phyloP scores from a whole-genome alignment of 1,284 basidiomycete genomes.

The Cutaneotrichosporon cutaneum region DNA sequence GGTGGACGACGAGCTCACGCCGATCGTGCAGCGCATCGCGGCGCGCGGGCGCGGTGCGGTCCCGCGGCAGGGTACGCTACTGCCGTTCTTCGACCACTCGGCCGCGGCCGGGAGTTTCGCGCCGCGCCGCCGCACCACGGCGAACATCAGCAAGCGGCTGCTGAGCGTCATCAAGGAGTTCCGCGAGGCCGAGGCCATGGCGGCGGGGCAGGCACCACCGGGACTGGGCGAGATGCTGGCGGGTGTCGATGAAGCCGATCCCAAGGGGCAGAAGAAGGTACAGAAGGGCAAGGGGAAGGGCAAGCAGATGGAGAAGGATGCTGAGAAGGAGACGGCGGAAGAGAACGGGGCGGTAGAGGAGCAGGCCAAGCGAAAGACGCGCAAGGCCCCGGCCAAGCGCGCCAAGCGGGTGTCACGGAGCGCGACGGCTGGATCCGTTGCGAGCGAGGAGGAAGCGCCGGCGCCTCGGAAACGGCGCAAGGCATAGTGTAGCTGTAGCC shows the following conservation, averaged over 20 bases:
- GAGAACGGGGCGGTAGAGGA: not conserved
- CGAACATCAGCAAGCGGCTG: slow-evolving; percentile 78
- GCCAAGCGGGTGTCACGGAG: not conserved
- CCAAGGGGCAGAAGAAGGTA: not conserved
- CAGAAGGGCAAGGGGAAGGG: not conserved
- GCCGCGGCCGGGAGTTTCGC: slow-evolving; percentile 62
- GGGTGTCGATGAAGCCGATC: slow-evolving; percentile 33
- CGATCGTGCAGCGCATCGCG: slow-evolving; percentile 88
- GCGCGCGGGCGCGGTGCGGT: slow-evolving; percentile 66
- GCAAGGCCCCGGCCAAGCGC: not conserved
- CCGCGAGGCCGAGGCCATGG: slow-evolving; percentile 58
- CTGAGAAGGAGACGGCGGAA: not conserved
- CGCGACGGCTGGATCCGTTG: not conserved
- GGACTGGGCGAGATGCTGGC: slow-evolving; percentile 49
- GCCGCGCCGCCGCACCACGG: slow-evolving; percentile 70
- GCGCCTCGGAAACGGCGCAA: not conserved
- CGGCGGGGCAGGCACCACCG: slow-evolving; percentile 29
- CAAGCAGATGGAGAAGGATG: not conserved
- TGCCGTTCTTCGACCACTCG: slow-evolving; percentile 58
- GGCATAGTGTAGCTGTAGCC: not conserved
- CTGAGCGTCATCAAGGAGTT: slow-evolving; percentile 86
- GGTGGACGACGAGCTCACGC: slow-evolving; percentile 86
- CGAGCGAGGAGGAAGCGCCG: not conserved
- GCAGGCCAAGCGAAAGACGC: not conserved
- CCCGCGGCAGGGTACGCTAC: slow-evolving; percentile 62